Percentiles rank a stretch among this genome's conserved stretches.
phyloP scores from a whole-genome alignment of 2,329 filamentous ascomycete genomes.

The Myriosclerotinia duriaeana region DNA sequence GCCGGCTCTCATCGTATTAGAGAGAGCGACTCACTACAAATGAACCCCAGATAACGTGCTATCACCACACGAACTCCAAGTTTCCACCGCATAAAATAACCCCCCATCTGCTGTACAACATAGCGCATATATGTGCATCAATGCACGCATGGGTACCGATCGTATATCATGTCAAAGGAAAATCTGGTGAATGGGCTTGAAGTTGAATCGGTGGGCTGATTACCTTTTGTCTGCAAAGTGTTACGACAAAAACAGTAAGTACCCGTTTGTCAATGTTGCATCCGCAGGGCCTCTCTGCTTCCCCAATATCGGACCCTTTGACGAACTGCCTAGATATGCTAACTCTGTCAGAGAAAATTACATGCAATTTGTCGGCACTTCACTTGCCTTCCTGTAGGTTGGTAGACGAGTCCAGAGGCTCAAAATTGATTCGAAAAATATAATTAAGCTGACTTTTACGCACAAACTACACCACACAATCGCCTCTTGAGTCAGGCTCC shows the following conservation, averaged over 20 bases:
- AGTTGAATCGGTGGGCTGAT: slow-evolving; percentile 1
- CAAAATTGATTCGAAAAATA: neutral
- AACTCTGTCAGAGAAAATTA: neutral
- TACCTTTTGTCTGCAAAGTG: neutral
- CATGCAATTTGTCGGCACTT: neutral
- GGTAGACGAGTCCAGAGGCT: neutral
- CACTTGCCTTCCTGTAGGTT: neutral
- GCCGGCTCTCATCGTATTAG: neutral
- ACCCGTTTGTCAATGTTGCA: slow-evolving; percentile 26
- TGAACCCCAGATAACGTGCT: slow-evolving; percentile 13
- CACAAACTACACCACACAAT: neutral
- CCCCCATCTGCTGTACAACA: slow-evolving; percentile 13
- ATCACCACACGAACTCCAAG: neutral
- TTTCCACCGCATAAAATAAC: slow-evolving; percentile 12
- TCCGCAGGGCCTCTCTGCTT: slow-evolving; percentile 15
- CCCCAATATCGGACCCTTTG: neutral
- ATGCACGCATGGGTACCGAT: slow-evolving; percentile 17
- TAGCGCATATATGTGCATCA: slow-evolving; percentile 12
- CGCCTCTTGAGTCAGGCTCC: neutral
- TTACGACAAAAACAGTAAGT: slow-evolving; percentile 12
- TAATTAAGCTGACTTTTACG: neutral
- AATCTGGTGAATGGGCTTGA: slow-evolving; percentile 12
- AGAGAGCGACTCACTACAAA: neutral
- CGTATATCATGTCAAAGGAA: slow-evolving; percentile 6
- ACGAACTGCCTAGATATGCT: neutral